These are phyloP conservation scores for Fusarium secorum DNA, from an alignment of 2,329 filamentous ascomycete species.

Conservation along the genomic window DNA sequence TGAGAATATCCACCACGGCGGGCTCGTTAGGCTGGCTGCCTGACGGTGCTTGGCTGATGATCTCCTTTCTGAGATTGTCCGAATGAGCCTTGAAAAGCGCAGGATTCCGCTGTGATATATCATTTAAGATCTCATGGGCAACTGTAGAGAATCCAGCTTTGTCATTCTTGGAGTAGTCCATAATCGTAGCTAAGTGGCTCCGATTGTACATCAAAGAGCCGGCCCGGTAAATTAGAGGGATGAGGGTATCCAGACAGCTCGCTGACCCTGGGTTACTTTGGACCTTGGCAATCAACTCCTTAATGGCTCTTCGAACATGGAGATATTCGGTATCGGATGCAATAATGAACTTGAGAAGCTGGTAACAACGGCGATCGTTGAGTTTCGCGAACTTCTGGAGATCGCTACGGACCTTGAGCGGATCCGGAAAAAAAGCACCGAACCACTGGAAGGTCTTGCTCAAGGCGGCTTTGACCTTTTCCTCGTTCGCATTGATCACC, in stretches of 20 bases:
- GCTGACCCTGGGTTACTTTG: slow-evolving; percentile 69
- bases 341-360: slow-evolving; percentile 86
- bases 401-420: slow-evolving; percentile 74
- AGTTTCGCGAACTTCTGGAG: slow-evolving; percentile 89
- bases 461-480: slow-evolving; percentile 74
- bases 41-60: slow-evolving; percentile 81
- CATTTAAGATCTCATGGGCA: slow-evolving; percentile 88
- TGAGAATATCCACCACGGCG: slow-evolving; percentile 86
- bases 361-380: slow-evolving; percentile 89
- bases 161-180: slow-evolving; percentile 85
- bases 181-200: slow-evolving; percentile 89
- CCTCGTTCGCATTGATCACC: slow-evolving; percentile 75
- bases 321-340: slow-evolving; percentile 89
- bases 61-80: slow-evolving; percentile 85
- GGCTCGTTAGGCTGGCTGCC: slow-evolving; percentile 72
- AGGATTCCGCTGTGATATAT: slow-evolving; percentile 89
- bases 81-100: slow-evolving; percentile 93
- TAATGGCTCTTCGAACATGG: slow-evolving; percentile 87
- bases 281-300: slow-evolving; percentile 85
- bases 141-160: slow-evolving; percentile 78
- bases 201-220: slow-evolving; percentile 90
- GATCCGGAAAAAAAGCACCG: slow-evolving; percentile 78
- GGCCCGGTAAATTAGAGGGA: slow-evolving; percentile 82
- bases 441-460: slow-evolving; percentile 77
- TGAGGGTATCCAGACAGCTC: slow-evolving; percentile 79